These are phyloP conservation scores for Hypoxylon lienhwacheense DNA, from an alignment of 495 filamentous ascomycete species.

Conservation along the genomic window DNA sequence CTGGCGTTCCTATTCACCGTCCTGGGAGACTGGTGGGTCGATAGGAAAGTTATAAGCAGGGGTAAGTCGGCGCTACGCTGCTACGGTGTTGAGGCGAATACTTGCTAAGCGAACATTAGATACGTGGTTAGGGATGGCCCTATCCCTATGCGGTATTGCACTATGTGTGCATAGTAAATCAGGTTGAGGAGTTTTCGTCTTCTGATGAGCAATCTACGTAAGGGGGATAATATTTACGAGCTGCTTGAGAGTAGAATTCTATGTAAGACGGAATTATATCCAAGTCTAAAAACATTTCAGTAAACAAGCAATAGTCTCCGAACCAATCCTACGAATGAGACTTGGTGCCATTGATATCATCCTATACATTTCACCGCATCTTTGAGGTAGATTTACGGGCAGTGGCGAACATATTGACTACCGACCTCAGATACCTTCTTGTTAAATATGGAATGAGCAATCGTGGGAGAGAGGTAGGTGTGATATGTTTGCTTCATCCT, in stretches of 20 bases:
- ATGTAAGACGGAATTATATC: background rate
- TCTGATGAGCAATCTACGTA: background rate
- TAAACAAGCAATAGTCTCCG: background rate
- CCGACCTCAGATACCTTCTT: too few species aligned
- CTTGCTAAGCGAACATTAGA: slow-evolving; percentile 49
- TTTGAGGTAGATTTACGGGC: too few species aligned
- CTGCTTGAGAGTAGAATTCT: background rate
- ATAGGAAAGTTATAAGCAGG: slow-evolving; percentile 81
- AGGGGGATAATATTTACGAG: background rate
- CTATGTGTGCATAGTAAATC: slow-evolving; percentile 77
- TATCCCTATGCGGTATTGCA: slow-evolving; percentile 81
- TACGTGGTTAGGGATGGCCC: slow-evolving; percentile 84
- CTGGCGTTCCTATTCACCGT: slow-evolving; percentile 95
- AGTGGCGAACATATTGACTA: too few species aligned
- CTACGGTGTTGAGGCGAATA: background rate
- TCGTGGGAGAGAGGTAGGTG: too few species aligned
- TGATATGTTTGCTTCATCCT: too few species aligned
- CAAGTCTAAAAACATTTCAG: background rate
- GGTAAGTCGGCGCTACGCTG: slow-evolving; percentile 49
- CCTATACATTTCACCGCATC: too few species aligned
- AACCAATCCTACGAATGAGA: too few species aligned
- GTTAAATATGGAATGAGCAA: too few species aligned
- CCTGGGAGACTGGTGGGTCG: slow-evolving; percentile 92
- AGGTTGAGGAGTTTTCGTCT: slow-evolving; percentile 3
- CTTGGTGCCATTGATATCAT: too few species aligned